These are phyloP conservation scores for Taxillus chinensis DNA, from an alignment of 164 flowering plant genomes.

Conservation along the genomic window DNA sequence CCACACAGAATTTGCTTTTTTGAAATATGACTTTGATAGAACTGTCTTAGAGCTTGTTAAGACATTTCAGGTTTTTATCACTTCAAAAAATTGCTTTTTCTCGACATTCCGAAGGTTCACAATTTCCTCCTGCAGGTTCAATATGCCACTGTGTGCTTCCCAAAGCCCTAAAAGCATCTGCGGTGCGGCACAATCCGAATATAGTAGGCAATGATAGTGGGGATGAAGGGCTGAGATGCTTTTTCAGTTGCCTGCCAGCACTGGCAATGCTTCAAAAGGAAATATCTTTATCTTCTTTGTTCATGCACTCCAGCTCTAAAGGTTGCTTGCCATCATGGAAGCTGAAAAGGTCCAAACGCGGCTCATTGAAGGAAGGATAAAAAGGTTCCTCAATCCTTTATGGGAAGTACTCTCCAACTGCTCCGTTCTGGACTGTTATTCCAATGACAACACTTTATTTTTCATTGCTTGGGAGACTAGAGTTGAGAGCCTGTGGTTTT, in stretches of 20 bases:
- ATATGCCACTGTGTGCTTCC: slow-evolving; percentile 47
- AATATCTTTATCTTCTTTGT: slow-evolving; percentile 40
- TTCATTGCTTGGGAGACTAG: too few relatives aligned
- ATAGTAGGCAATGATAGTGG: slow-evolving; percentile 23
- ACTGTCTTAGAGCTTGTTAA: too few relatives aligned
- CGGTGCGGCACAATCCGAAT: slow-evolving; percentile 16
- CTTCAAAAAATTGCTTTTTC: too few relatives aligned
- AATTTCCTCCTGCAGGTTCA: slow-evolving; percentile 26
- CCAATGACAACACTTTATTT: too few relatives aligned
- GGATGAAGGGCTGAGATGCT: slow-evolving; percentile 25
- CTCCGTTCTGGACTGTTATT: too few relatives aligned
- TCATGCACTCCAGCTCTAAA: slow-evolving; percentile 37
- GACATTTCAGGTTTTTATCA: too few relatives aligned
- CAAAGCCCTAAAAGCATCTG: slow-evolving; percentile 22
- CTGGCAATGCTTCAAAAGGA: slow-evolving; percentile 30
- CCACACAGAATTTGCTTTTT: background rate
- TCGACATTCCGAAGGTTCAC: too few relatives aligned
- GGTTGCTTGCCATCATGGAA: slow-evolving; percentile 49
- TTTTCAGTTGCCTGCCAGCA: slow-evolving; percentile 26
- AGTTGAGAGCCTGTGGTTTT: too few relatives aligned
- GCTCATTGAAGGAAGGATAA: slow-evolving; percentile 20
- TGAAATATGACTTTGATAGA: too few relatives aligned
- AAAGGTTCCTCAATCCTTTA: background rate
- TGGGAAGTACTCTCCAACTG: too few relatives aligned
- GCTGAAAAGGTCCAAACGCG: slow-evolving; percentile 20